Conservation (phyloP, 2,329 filamentous ascomycete genomes). For the Exutisphaerella laricina region DNA sequence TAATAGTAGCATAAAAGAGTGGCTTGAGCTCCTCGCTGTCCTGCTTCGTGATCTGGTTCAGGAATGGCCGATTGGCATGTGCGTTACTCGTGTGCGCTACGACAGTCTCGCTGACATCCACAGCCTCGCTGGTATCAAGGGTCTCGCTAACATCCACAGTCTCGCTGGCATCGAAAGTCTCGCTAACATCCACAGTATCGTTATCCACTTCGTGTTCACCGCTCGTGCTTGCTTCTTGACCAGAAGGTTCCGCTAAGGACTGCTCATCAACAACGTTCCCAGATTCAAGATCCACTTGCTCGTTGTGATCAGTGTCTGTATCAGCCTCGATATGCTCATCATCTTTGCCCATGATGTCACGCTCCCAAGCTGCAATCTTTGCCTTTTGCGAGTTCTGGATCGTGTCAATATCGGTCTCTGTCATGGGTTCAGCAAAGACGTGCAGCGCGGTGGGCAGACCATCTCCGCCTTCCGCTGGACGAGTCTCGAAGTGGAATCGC, state of each 20-base stretch:
- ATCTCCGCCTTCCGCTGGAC: constrained; percentile 36
- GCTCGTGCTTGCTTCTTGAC: too few species aligned
- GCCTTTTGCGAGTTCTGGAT: constrained; percentile 66
- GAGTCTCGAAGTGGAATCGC: constrained; percentile 43
- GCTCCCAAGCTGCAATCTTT: constrained; percentile 64
- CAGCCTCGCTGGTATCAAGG: not conserved
- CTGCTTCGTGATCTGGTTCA: constrained; percentile 9
- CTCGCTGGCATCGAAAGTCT: not conserved
- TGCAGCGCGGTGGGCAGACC: constrained; percentile 61
- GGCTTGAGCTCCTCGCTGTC: constrained; percentile 24
- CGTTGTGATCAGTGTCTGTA: too few species aligned
- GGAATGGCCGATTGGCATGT: constrained; percentile 9
- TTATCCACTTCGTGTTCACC: not conserved
- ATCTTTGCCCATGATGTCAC: constrained; percentile 33
- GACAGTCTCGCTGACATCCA: constrained; percentile 5
- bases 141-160: not conserved
- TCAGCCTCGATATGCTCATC: not conserved
- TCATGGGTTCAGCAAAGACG: constrained; percentile 82
- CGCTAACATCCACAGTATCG: not conserved
- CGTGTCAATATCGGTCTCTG: constrained; percentile 60
- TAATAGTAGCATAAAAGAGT: constrained; percentile 65
- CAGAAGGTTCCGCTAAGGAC: too few species aligned
- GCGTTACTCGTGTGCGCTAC: constrained; percentile 3
- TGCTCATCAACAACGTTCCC: not conserved
- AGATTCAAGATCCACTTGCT: not conserved